Evolutionary conservation across 2,329 filamentous ascomycete genomes (phyloP).

Genomic region (Sodiomyces alkalinus): DNA sequence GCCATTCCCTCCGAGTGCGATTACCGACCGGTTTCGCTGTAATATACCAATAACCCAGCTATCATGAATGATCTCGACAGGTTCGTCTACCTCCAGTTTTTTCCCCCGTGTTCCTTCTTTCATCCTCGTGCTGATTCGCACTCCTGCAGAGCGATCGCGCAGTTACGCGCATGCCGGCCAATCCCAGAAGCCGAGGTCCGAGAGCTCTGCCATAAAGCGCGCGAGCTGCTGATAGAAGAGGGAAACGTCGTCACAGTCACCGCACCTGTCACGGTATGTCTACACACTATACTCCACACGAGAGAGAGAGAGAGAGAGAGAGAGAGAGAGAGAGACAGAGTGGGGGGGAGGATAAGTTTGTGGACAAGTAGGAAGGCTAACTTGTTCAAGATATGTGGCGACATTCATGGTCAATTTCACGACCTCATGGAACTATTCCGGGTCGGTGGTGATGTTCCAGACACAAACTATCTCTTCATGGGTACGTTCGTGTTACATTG

Average conservation of each 20-base stretch:
- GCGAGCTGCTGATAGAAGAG: conserved; percentile 92
- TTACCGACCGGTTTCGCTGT: no score
- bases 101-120: background rate
- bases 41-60: conserved; percentile 3
- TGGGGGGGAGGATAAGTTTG: background rate
- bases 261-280: conserved; percentile 73
- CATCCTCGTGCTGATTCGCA: conserved; percentile 5
- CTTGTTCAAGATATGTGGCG: conserved; percentile 65
- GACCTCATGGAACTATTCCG: conserved; percentile 94
- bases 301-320: no score
- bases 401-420: conserved; percentile 94
- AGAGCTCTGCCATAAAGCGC: conserved; percentile 92
- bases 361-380: conserved; percentile 1
- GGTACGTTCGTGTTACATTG: conserved; percentile 46
- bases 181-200: conserved; percentile 93
- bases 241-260: conserved; percentile 93
- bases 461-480: conserved; percentile 97
- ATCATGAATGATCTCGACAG: conserved; percentile 88
- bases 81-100: conserved; percentile 29
- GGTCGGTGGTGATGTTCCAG: conserved; percentile 83
- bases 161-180: conserved; percentile 86
- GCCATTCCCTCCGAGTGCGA: no score
- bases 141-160: conserved; percentile 68
- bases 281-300: background rate
- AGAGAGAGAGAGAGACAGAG: no score